Conservation (phyloP, 2,329 filamentous ascomycete species). For the Hawksworthiomyces lignivorus region DNA sequence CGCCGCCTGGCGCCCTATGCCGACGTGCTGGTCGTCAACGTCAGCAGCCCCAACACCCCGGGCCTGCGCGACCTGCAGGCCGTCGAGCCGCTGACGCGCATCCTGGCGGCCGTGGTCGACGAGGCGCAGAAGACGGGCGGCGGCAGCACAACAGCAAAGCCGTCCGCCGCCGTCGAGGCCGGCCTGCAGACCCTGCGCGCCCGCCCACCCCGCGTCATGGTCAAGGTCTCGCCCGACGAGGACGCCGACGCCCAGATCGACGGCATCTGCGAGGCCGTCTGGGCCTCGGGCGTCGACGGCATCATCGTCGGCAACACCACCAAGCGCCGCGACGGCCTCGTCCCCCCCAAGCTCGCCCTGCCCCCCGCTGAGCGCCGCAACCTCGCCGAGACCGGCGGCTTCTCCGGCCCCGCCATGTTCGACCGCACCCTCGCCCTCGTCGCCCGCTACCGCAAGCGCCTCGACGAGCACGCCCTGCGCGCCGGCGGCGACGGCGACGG, state of each 20-base stretch:
- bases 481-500: conserved; percentile 21
- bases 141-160: background rate
- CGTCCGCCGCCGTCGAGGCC: background rate
- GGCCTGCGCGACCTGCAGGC: conserved; percentile 83
- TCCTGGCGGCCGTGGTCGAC: conserved; percentile 74
- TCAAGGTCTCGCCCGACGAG: conserved; percentile 96
- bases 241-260: conserved; percentile 76
- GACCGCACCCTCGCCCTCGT: conserved; percentile 72
- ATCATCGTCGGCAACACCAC: conserved; percentile 98
- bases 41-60: conserved; percentile 93
- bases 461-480: conserved; percentile 41
- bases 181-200: conserved; percentile 38
- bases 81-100: conserved; percentile 69
- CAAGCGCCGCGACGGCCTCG: conserved; percentile 64
- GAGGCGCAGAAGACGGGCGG: conserved; percentile 59
- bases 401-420: conserved; percentile 86
- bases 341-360: conserved; percentile 60
- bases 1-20: conserved; percentile 76
- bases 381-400: conserved; percentile 74
- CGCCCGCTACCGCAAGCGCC: conserved; percentile 63
- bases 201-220: conserved; percentile 78
- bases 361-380: conserved; percentile 58
- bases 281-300: conserved; percentile 79
- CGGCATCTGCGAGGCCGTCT: conserved; percentile 82
- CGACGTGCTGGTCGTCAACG: conserved; percentile 95